Evolutionary conservation across 192 early-diverging fungal species (phyloP), one percentile per base, ranked within the genome.

Genomic region (Allomyces arbusculus): DNA sequence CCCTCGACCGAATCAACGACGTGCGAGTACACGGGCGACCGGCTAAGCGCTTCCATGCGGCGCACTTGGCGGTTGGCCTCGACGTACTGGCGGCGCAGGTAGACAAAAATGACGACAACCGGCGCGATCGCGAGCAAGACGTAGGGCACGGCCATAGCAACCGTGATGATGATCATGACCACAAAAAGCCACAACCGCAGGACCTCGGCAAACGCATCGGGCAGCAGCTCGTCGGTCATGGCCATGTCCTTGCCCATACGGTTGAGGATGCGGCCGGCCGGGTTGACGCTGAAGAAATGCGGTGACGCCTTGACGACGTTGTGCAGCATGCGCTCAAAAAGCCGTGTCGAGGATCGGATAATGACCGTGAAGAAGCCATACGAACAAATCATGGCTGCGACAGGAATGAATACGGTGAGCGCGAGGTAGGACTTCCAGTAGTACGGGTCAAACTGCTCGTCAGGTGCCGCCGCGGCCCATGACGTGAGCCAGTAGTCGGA

Each of bases 181-280:
- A 89, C 88, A 16, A 83, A 86, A 63, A 91, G 80, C 44, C 22
- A 63, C 4, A 82, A 78, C 55, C 89, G 81, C 12, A 86, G 77
- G 12, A 82, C 71, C 24, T 88, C 74, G 3, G 74, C 70, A 20
- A 81, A 64, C 20, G 71, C 68, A n/a, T 81, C 79, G 44, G 78
- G 77, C 26, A 84, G 71, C 10, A 64, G 66, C 63, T 85, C 82
- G 71, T 94, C 91, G 67, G 94, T 76, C 1, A 84, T 83, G 24
- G 84, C 85, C 72, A 95, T 87, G 74, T 97, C 91, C 16, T 87
- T 86, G 26, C 87, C 87, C 69, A 93, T 94, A 33, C 96, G 75
- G 73, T 95, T 97, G 73, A 89, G 24, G 25, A 88, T 87, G 8
- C 79, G 69, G 25, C 73, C 73, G 10, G 83, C 80, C 0, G 86